Conservation (phyloP, 306 rosid genomes). For the Mimosa bimucronata region DNA sequence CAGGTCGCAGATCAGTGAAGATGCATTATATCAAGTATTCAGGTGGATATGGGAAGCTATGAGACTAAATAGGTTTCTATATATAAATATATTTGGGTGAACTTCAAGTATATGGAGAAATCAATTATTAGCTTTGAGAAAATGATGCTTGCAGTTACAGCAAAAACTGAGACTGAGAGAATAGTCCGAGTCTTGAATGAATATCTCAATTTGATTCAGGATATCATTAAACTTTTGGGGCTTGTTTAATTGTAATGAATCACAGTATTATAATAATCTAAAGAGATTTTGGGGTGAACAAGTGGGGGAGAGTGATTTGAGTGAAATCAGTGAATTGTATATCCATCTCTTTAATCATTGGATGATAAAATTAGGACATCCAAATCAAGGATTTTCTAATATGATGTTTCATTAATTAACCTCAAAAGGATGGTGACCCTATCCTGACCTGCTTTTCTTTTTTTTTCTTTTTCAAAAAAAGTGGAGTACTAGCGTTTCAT, state of each 20-base stretch:
- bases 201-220: neutral
- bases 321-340: neutral
- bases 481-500: neutral
- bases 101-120: too few species aligned
- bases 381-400: neutral
- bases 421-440: neutral
- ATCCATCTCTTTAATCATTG: constrained; percentile 4
- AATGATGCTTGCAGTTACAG: neutral
- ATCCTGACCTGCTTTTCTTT: neutral
- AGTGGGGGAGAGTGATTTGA: neutral
- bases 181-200: neutral
- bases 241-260: neutral
- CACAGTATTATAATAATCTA: neutral
- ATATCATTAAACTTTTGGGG: too few species aligned
- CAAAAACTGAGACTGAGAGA: neutral
- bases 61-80: too few species aligned
- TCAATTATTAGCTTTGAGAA: neutral
- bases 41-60: neutral
- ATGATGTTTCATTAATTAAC: neutral
- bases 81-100: too few species aligned
- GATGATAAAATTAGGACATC: neutral
- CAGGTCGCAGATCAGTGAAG: neutral
- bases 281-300: neutral
- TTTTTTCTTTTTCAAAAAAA: neutral
- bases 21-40: neutral